phyloP scores from a whole-genome alignment of 257 asterid species.

The Linderniella brevidens region DNA sequence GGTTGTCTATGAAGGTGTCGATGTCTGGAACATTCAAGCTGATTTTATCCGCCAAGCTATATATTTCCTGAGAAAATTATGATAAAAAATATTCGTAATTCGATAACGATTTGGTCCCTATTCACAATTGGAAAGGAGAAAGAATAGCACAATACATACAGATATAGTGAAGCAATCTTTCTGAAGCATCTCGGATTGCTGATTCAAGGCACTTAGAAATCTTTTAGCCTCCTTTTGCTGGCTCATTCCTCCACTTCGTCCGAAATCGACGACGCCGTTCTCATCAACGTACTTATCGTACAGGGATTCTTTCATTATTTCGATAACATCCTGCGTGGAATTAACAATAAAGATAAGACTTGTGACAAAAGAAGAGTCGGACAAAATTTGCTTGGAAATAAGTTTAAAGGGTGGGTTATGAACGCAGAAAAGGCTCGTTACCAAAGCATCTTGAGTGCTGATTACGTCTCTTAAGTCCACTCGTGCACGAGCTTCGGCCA shows the following conservation, averaged over 20 bases:
- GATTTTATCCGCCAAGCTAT: slow-evolving; percentile 73
- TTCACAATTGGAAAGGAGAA: slow-evolving; percentile 7
- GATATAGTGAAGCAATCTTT: slow-evolving; percentile 83
- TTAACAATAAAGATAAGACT: not conserved
- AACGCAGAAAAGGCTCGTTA: slow-evolving; percentile 16
- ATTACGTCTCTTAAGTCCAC: slow-evolving; percentile 85
- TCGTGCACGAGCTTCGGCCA: slow-evolving; percentile 96
- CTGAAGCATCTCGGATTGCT: slow-evolving; percentile 70
- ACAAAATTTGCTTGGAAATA: slow-evolving; percentile 2
- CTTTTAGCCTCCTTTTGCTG: slow-evolving; percentile 95
- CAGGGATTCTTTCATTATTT: slow-evolving; percentile 91
- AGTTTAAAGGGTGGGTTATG: not conserved
- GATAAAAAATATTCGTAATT: not conserved
- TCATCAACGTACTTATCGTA: slow-evolving; percentile 93
- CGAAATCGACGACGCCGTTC: slow-evolving; percentile 85
- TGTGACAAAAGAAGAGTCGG: not conserved
- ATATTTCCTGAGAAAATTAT: slow-evolving; percentile 48
- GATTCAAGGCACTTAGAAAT: slow-evolving; percentile 68
- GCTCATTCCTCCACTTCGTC: slow-evolving; percentile 97
- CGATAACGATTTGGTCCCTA: slow-evolving; percentile 3
- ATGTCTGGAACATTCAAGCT: slow-evolving; percentile 73
- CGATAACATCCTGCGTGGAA: slow-evolving; percentile 72
- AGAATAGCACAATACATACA: slow-evolving; percentile 21
- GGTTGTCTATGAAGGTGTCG: slow-evolving; percentile 65
- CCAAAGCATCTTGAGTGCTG: slow-evolving; percentile 79